Evolutionary conservation across 1,284 basidiomycete genomes (phyloP).

Genomic region (Mycena sp.): DNA sequence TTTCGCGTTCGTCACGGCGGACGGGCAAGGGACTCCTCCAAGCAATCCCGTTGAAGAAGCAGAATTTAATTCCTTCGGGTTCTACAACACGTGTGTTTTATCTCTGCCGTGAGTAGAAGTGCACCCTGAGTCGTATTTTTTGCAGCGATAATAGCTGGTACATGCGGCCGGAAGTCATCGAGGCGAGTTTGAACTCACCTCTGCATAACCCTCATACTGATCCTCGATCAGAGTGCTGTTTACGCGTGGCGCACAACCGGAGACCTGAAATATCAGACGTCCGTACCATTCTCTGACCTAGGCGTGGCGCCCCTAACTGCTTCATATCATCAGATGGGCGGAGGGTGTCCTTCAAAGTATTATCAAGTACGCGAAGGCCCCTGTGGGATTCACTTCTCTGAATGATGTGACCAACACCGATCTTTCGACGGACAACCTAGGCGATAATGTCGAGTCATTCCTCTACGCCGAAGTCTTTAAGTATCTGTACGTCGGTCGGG

Average conservation of each 20-base stretch:
- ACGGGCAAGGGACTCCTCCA: slow-evolving; percentile 61
- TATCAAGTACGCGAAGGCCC: slow-evolving; percentile 54
- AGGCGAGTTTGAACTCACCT: slow-evolving; percentile 36
- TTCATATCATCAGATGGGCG: slow-evolving; percentile 41
- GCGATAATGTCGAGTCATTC: slow-evolving; percentile 76
- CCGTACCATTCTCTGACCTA: not conserved
- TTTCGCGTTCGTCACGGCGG: slow-evolving; percentile 66
- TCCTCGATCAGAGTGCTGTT: slow-evolving; percentile 69
- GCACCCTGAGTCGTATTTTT: not conserved
- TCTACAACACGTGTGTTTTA: slow-evolving; percentile 61
- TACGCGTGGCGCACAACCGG: slow-evolving; percentile 79
- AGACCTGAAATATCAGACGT: slow-evolving; percentile 53
- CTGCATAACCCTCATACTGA: not conserved
- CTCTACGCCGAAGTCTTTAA: slow-evolving; percentile 83
- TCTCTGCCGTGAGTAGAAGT: slow-evolving; percentile 50
- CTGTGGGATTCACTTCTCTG: slow-evolving; percentile 61
- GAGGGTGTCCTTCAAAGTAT: slow-evolving; percentile 55
- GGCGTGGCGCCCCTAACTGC: not conserved
- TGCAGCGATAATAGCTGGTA: slow-evolving; percentile 20
- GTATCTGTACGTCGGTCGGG: slow-evolving; percentile 61
- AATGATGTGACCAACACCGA: slow-evolving; percentile 52
- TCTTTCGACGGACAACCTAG: slow-evolving; percentile 47
- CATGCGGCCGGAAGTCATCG: slow-evolving; percentile 77
- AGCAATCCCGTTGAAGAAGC: slow-evolving; percentile 45
- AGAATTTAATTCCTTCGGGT: slow-evolving; percentile 29